Conservation (phyloP, 2,329 filamentous ascomycete genomes). For the Colletotrichum sp. region DNA sequence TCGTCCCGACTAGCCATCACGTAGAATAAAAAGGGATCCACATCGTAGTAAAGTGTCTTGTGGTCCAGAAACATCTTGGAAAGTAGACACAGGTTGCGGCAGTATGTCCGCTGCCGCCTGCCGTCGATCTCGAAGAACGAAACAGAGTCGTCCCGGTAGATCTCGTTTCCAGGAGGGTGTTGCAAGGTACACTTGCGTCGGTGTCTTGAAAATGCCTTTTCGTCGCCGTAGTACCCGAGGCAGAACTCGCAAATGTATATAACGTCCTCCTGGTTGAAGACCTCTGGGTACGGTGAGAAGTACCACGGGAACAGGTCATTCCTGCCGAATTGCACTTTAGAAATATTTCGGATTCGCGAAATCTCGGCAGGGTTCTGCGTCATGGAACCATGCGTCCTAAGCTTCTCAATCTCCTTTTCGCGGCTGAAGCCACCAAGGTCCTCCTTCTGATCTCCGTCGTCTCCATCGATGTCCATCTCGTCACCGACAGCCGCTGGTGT, state of each 20-base stretch:
- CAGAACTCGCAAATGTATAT: slow-evolving; percentile 99
- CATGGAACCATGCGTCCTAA: slow-evolving; percentile 95
- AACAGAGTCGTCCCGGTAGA: slow-evolving; percentile 92
- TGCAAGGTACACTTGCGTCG: slow-evolving; percentile 87
- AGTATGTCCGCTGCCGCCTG: slow-evolving; percentile 92
- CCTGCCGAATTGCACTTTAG: slow-evolving; percentile 91
- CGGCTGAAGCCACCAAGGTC: slow-evolving; percentile 67
- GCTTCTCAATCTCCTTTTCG: slow-evolving; percentile 94
- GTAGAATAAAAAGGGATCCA: slow-evolving; percentile 99
- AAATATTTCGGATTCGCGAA: slow-evolving; percentile 92
- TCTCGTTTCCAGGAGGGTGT: slow-evolving; percentile 96
- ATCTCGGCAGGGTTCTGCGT: slow-evolving; percentile 98
- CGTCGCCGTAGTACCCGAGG: slow-evolving; percentile 85
- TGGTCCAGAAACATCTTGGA: slow-evolving; percentile 97
- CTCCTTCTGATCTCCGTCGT: slow-evolving; percentile 47
- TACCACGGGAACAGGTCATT: slow-evolving; percentile 97
- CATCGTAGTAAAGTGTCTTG: slow-evolving; percentile 98
- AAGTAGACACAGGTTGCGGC: slow-evolving; percentile 90
- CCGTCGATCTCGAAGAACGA: slow-evolving; percentile 99
- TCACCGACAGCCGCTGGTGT: slow-evolving; percentile 51
- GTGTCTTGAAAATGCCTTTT: slow-evolving; percentile 84
- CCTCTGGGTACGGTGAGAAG: slow-evolving; percentile 94
- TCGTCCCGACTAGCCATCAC: slow-evolving; percentile 93
- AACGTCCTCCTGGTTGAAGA: slow-evolving; percentile 85
- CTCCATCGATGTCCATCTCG: slow-evolving; percentile 62